These are phyloP conservation scores for Talaromyces proteolyticus DNA, from an alignment of 495 filamentous ascomycete genomes.

Conservation along the genomic window DNA sequence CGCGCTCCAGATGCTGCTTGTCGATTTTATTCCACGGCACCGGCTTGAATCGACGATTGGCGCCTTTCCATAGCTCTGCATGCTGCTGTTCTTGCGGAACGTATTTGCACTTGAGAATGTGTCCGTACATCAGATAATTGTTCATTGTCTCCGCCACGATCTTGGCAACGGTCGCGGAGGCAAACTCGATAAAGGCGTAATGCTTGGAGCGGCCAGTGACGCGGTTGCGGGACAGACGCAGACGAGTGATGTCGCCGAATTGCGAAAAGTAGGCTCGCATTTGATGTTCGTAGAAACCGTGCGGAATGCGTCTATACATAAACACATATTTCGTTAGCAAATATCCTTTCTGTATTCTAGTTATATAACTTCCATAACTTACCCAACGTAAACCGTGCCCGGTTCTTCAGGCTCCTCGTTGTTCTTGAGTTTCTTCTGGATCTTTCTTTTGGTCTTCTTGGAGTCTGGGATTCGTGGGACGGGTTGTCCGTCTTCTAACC, in stretches of 20 bases:
- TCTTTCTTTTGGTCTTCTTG: slow-evolving; percentile 56
- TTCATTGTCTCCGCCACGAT: slow-evolving; percentile 94
- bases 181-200: slow-evolving; percentile 91
- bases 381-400: slow-evolving; percentile 81
- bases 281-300: slow-evolving; percentile 94
- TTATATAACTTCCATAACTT: too few relatives aligned
- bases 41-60: slow-evolving; percentile 80
- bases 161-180: slow-evolving; percentile 67
- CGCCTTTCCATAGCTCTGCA: slow-evolving; percentile 76
- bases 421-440: slow-evolving; percentile 43
- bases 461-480: slow-evolving; percentile 56
- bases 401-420: slow-evolving; percentile 43
- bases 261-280: slow-evolving; percentile 94
- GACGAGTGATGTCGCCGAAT: slow-evolving; percentile 76
- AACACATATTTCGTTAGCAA: too few relatives aligned
- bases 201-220: slow-evolving; percentile 85
- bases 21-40: slow-evolving; percentile 81
- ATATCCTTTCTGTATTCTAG: too few relatives aligned
- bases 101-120: slow-evolving; percentile 79
- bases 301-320: slow-evolving; percentile 78
- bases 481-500: slow-evolving; percentile 48
- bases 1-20: slow-evolving; percentile 63
- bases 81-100: slow-evolving; percentile 73
- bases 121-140: slow-evolving; percentile 92
- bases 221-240: slow-evolving; percentile 86